These are phyloP conservation scores for Quercus variabilis DNA, from an alignment of 306 rosid species.

Conservation along the genomic window DNA sequence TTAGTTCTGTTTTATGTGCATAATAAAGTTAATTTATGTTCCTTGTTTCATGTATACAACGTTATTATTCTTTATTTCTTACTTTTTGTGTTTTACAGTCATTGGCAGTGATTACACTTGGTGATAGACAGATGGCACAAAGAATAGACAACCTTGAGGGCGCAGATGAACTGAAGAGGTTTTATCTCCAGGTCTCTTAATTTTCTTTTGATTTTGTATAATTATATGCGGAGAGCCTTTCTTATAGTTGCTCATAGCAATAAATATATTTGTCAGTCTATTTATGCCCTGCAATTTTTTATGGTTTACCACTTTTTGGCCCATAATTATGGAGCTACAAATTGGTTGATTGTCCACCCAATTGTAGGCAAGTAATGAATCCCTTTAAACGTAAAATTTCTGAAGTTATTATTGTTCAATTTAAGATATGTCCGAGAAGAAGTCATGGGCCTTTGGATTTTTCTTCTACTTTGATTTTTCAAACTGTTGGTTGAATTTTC, in stretches of 20 bases:
- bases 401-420: background rate
- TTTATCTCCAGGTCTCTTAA: slow-evolving; percentile 84
- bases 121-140: slow-evolving; percentile 97
- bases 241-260: background rate
- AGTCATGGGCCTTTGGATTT: background rate
- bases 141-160: slow-evolving; percentile 82
- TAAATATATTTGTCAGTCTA: background rate
- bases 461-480: background rate
- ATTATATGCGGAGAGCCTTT: background rate
- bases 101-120: slow-evolving; percentile 87
- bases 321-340: background rate
- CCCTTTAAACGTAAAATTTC: background rate
- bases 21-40: background rate
- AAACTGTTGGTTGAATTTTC: background rate
- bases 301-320: background rate
- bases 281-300: background rate
- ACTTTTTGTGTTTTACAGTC: slow-evolving; percentile 53
- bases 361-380: background rate
- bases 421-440: background rate
- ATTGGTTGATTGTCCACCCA: background rate
- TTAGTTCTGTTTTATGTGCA: background rate
- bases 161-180: slow-evolving; percentile 79
- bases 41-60: background rate
- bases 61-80: background rate
- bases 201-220: slow-evolving; percentile 17